Conservation (phyloP, 2,329 filamentous ascomycete species). For the Microsporum audouinii region DNA sequence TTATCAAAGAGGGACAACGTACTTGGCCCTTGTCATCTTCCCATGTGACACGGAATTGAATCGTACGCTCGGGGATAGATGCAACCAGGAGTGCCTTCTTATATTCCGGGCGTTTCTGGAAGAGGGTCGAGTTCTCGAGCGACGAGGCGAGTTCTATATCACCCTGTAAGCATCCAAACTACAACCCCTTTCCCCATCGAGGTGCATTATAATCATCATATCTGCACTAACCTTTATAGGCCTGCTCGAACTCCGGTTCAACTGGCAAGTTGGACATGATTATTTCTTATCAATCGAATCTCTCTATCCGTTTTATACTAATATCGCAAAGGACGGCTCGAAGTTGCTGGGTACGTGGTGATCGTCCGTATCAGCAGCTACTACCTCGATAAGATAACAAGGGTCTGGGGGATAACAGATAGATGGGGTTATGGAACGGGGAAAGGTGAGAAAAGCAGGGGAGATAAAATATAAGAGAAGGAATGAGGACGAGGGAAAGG, state of each 20-base stretch:
- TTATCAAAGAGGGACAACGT: conserved; percentile 12
- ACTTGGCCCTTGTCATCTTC: conserved; percentile 72
- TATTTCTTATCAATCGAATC: not conserved
- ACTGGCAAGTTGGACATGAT: conserved; percentile 69
- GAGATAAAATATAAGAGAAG: conserved; percentile 10
- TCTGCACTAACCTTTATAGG: conserved; percentile 66
- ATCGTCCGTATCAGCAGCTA: not conserved
- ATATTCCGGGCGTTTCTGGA: conserved; percentile 91
- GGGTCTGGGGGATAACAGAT: not conserved
- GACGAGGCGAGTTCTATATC: conserved; percentile 77
- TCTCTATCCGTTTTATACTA: not conserved
- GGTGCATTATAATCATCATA: conserved; percentile 5
- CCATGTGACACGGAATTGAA: conserved; percentile 97
- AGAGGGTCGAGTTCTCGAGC: conserved; percentile 85
- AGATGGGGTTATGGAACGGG: conserved; percentile 7
- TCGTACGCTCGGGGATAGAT: conserved; percentile 83
- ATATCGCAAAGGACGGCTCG: not conserved
- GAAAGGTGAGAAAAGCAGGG: conserved; percentile 13
- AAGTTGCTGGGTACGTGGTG: not conserved
- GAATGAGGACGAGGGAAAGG: not conserved
- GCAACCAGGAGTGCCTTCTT: conserved; percentile 77
- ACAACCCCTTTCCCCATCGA: not conserved
- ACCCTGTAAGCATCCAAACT: not conserved
- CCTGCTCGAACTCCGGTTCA: conserved; percentile 98
- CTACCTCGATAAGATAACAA: not conserved